Evolutionary conservation across 352 stramenopile genomes (phyloP).

Genomic region (Pythium brassicae): DNA sequence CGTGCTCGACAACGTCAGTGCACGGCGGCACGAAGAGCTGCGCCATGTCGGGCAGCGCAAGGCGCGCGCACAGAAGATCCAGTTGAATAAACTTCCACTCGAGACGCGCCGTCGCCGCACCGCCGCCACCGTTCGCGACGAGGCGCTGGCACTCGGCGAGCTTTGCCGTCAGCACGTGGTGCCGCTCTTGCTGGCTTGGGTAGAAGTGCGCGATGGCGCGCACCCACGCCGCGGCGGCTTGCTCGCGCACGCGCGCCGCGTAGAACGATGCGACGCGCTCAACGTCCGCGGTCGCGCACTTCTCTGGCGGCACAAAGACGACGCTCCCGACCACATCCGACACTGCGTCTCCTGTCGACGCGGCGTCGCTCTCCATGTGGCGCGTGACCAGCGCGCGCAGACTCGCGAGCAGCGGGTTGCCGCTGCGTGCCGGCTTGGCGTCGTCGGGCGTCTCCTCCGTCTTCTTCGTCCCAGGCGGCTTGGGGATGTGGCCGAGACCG

Average conservation of each 20-base stretch:
- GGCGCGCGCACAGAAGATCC: constrained; percentile 73
- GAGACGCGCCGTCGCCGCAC: constrained; percentile 16
- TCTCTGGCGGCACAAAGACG: constrained; percentile 26
- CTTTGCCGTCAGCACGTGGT: constrained; percentile 50
- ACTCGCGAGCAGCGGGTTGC: constrained; percentile 67
- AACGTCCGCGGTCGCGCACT: constrained; percentile 35
- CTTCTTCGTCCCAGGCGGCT: constrained; percentile 1
- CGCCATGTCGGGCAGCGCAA: constrained; percentile 69
- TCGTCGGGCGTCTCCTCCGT: constrained; percentile 19
- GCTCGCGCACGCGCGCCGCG: constrained; percentile 46
- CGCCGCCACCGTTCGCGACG: constrained; percentile 9
- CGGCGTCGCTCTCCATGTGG: constrained; percentile 31
- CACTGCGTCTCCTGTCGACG: constrained; percentile 4
- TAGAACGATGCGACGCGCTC: constrained; percentile 46
- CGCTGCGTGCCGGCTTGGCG: constrained; percentile 11
- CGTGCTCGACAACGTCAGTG: constrained; percentile 54
- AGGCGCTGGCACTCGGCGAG: constrained; percentile 55
- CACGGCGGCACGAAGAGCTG: constrained; percentile 72
- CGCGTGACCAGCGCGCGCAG: constrained; percentile 63
- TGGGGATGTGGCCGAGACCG: constrained; percentile 66
- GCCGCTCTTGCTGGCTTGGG: constrained; percentile 44
- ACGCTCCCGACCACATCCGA: constrained; percentile 38
- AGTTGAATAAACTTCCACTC: constrained; percentile 69
- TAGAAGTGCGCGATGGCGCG: constrained; percentile 79
- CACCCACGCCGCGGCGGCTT: constrained; percentile 68